Conservation (phyloP, 306 rosid species). For the Fagus sylvatica region DNA sequence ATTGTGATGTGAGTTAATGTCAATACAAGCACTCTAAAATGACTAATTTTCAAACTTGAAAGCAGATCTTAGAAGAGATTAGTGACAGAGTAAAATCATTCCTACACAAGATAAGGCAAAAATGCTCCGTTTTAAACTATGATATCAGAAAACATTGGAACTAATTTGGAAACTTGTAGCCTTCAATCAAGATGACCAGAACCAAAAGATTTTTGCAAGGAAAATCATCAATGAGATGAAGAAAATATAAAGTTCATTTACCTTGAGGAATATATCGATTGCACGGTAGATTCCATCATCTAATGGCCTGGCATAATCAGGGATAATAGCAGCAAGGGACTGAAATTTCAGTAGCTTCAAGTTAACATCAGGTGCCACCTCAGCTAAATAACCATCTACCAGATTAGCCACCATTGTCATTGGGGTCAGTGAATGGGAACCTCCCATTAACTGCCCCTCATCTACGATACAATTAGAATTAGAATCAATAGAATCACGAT, state of each 20-base stretch:
- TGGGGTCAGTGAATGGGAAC: slow-evolving; percentile 47
- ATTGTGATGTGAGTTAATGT: background rate
- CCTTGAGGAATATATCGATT: slow-evolving; percentile 87
- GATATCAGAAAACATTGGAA: slow-evolving; percentile 1
- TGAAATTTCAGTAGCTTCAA: slow-evolving; percentile 68
- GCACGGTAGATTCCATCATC: slow-evolving; percentile 90
- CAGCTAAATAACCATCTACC: slow-evolving; percentile 80
- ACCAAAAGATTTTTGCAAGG: slow-evolving; percentile 1
- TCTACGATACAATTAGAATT: slow-evolving; percentile 47
- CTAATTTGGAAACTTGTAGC: background rate
- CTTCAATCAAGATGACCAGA: background rate
- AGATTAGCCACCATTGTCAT: slow-evolving; percentile 73
- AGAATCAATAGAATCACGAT: slow-evolving; percentile 45
- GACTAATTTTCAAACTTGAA: background rate
- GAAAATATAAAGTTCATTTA: slow-evolving; percentile 18
- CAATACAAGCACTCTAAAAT: background rate
- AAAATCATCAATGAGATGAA: background rate
- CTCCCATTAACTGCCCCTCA: slow-evolving; percentile 50
- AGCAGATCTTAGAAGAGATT: background rate
- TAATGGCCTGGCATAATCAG: slow-evolving; percentile 72
- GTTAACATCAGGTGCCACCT: slow-evolving; percentile 88
- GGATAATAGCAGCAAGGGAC: slow-evolving; percentile 72
- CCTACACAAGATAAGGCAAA: background rate
- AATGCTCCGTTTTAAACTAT: slow-evolving; percentile 10
- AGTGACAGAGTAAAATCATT: background rate